Percentiles rank a stretch among this genome's conserved stretches.
These are phyloP conservation scores for Kwoniella shivajii DNA, from an alignment of 1,284 basidiomycete species.

Conservation along the genomic window DNA sequence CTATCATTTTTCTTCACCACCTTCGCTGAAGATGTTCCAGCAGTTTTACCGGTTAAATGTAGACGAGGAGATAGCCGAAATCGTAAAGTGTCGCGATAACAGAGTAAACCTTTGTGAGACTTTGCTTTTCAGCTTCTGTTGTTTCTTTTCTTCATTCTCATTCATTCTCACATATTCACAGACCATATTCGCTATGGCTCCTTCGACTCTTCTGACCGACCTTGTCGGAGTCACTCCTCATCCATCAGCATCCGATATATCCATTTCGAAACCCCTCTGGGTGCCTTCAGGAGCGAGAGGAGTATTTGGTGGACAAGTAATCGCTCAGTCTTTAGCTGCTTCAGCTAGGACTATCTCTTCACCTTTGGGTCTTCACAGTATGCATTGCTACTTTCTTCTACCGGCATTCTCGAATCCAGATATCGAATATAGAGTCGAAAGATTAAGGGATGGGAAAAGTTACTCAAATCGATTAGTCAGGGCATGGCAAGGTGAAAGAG, in stretches of 20 bases:
- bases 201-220: conserved; percentile 9
- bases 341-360: conserved; percentile 73
- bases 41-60: no score
- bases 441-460: conserved; percentile 66
- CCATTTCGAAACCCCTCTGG: conserved; percentile 67
- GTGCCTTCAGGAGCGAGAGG: conserved; percentile 68
- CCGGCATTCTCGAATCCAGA: conserved; percentile 71
- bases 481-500: conserved; percentile 71
- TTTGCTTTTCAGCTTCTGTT: no score
- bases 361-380: conserved; percentile 61
- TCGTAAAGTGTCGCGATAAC: no score
- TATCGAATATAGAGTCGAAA: conserved; percentile 81
- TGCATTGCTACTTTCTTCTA: conserved; percentile 59
- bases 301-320: conserved; percentile 84
- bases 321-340: conserved; percentile 79
- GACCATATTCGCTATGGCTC: neutral
- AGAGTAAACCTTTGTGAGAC: no score
- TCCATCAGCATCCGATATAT: neutral
- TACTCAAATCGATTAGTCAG: conserved; percentile 64
- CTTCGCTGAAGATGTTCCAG: no score
- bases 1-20: no score
- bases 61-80: no score
- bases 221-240: conserved; percentile 7
- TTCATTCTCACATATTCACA: no score
- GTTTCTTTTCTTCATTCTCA: neutral